phyloP scores from a whole-genome alignment of 176 grass and related monocot genomes.

The Aegilops longissima region DNA sequence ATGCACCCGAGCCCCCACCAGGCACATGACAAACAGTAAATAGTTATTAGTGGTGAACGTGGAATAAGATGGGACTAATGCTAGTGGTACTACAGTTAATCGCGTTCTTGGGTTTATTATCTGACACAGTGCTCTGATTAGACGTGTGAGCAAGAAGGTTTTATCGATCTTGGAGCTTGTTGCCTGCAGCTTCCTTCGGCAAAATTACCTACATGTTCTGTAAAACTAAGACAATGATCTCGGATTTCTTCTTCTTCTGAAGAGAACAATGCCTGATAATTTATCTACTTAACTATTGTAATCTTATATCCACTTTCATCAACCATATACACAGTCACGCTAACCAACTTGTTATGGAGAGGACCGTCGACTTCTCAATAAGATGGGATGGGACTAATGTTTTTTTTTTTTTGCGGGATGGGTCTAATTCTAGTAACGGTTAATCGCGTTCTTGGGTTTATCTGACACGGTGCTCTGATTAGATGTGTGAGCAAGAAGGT shows the following conservation, averaged over 20 bases:
- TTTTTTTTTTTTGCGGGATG: too few species aligned
- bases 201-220: background rate
- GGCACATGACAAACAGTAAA: conserved; percentile 33
- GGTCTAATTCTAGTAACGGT: too few species aligned
- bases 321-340: background rate
- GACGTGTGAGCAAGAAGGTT: conserved; percentile 11
- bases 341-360: background rate
- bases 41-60: conserved; percentile 30
- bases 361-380: background rate
- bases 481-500: too few species aligned
- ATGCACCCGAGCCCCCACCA: background rate
- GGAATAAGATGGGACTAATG: conserved; percentile 46
- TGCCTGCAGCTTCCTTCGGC: conserved; percentile 14
- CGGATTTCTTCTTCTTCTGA: background rate
- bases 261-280: background rate
- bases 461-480: too few species aligned
- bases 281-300: background rate
- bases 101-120: conserved; percentile 25
- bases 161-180: conserved; percentile 15
- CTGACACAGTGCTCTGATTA: conserved; percentile 36
- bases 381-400: too few species aligned
- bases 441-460: too few species aligned
- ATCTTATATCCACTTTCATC: background rate
- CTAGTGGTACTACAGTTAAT: conserved; percentile 33
- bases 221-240: conserved; percentile 5